Conservation (phyloP, 495 filamentous ascomycete genomes). For the Talaromyces proteolyticus region DNA sequence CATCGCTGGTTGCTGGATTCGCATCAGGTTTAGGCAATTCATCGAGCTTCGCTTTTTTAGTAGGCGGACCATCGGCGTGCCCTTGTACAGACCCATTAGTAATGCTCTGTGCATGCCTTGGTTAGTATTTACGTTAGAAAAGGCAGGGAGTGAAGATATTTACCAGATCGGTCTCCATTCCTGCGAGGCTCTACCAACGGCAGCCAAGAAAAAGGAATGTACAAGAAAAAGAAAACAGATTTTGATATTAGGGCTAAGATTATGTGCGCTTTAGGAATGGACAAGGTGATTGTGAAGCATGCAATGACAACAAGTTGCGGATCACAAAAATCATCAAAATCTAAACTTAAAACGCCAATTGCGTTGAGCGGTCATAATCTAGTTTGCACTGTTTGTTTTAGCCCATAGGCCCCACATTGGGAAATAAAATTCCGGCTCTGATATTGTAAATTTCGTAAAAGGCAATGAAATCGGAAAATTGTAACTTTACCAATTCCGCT, state of each 20-base stretch:
- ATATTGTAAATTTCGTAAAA: too few relatives aligned
- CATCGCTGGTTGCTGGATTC: slow-evolving; percentile 15
- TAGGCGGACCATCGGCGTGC: slow-evolving; percentile 36
- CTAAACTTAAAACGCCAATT: too few relatives aligned
- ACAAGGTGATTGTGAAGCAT: too few relatives aligned
- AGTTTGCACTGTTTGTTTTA: too few relatives aligned
- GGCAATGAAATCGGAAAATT: too few relatives aligned
- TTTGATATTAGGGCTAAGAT: too few relatives aligned
- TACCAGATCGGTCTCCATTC: neutral
- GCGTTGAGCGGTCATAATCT: too few relatives aligned
- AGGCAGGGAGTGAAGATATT: neutral
- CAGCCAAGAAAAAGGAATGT: neutral
- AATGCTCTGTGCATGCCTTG: neutral
- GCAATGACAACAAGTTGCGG: too few relatives aligned
- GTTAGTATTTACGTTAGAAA: neutral
- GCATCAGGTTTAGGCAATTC: slow-evolving; percentile 20
- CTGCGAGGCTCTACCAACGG: neutral
- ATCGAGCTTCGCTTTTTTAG: slow-evolving; percentile 57
- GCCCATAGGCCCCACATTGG: too few relatives aligned
- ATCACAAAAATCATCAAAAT: too few relatives aligned
- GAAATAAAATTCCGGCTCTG: too few relatives aligned
- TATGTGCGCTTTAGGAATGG: too few relatives aligned
- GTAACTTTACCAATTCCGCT: neutral
- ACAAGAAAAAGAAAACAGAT: neutral
- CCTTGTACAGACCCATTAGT: neutral